A percentile compares a stretch with the other conserved stretches of the same genome.
Evolutionary conservation across 768 basidiomycete genomes (phyloP).

Genomic region (Mycena floridula): DNA sequence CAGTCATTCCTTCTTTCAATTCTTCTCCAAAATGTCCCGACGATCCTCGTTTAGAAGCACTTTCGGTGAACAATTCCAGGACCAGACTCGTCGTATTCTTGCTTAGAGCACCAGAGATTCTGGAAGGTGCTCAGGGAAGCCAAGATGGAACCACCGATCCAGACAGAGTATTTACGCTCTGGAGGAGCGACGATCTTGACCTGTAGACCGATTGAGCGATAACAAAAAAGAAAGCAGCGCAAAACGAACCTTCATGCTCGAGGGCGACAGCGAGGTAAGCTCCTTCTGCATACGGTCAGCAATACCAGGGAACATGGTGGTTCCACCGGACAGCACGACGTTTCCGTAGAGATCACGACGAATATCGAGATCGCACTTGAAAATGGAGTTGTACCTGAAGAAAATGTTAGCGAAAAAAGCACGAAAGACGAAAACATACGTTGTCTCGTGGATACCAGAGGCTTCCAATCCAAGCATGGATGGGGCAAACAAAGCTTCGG

Average conservation of each 20-base stretch:
- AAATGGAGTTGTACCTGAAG: slow-evolving; percentile 68
- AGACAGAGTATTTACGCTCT: slow-evolving; percentile 77
- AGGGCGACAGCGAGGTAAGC: slow-evolving; percentile 57
- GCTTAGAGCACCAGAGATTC: slow-evolving; percentile 91
- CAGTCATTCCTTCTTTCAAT: no score
- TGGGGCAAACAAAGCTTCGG: slow-evolving; percentile 93
- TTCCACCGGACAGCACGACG: slow-evolving; percentile 84
- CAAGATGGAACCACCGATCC: slow-evolving; percentile 85
- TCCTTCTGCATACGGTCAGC: slow-evolving; percentile 81
- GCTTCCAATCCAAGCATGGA: slow-evolving; percentile 77
- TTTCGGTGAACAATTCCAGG: slow-evolving; percentile 42
- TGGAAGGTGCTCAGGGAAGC: slow-evolving; percentile 95
- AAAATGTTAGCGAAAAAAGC: not conserved
- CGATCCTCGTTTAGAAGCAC: not conserved
- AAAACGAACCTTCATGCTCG: slow-evolving; percentile 53
- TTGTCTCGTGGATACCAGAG: slow-evolving; percentile 79
- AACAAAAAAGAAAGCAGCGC: not conserved
- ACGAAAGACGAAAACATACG: slow-evolving; percentile 30
- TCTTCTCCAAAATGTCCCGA: not conserved
- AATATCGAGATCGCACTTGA: slow-evolving; percentile 83
- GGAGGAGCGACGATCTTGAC: slow-evolving; percentile 63
- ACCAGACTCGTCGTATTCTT: slow-evolving; percentile 82
- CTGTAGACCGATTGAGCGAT: slow-evolving; percentile 18
- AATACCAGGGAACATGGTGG: slow-evolving; percentile 96
- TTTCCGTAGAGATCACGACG: slow-evolving; percentile 78